These are phyloP conservation scores for Corchorus olitorius DNA, from an alignment of 345 rosid species.

Conservation along the genomic window DNA sequence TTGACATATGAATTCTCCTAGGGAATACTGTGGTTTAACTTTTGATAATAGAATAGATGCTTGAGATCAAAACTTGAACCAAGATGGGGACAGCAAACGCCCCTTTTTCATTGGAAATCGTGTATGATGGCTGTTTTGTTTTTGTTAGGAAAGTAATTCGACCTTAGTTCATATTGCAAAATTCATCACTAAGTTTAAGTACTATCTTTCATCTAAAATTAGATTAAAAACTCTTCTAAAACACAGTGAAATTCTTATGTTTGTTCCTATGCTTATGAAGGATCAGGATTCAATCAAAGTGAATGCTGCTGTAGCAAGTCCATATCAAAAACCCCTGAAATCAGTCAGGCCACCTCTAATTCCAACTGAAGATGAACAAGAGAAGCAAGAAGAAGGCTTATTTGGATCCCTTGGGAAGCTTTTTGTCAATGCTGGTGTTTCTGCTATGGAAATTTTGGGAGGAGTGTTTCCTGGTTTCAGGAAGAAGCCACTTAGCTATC, in stretches of 20 bases:
- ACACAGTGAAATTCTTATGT: not conserved
- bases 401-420: constrained; percentile 67
- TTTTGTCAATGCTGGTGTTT: constrained; percentile 50
- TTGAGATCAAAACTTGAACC: not conserved
- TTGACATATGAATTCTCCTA: not conserved
- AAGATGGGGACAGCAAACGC: not conserved
- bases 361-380: constrained; percentile 64
- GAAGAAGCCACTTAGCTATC: constrained; percentile 46
- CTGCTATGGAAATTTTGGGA: constrained; percentile 62
- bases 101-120: not conserved
- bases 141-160: not conserved
- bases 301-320: constrained; percentile 27
- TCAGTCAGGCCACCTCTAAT: constrained; percentile 74
- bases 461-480: constrained; percentile 64
- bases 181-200: constrained; percentile 14
- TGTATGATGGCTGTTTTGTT: not conserved
- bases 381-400: constrained; percentile 78
- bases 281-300: constrained; percentile 43
- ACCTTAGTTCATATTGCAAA: not conserved
- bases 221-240: not conserved
- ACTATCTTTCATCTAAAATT: not conserved
- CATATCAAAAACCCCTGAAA: constrained; percentile 57
- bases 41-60: not conserved
- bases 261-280: constrained; percentile 33
- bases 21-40: not conserved